phyloP scores from a whole-genome alignment of 371 early-diverging fungal genomes.

The Quaeritorhiza haematococci region DNA sequence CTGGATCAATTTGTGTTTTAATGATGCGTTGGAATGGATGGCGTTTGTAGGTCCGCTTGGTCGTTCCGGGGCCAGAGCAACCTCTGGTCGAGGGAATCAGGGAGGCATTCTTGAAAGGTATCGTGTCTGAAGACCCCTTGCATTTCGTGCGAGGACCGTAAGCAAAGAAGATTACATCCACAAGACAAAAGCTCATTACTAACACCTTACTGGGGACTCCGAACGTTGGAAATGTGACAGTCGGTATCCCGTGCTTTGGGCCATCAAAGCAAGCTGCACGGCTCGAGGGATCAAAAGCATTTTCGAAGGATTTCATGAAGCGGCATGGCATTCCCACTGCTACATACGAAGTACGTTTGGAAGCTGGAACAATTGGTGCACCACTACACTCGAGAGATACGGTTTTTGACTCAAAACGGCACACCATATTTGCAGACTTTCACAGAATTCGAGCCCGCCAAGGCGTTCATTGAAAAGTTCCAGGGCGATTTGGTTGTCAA shows the following conservation, averaged over 20 bases:
- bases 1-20: slow-evolving; percentile 35
- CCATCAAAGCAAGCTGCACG: slow-evolving; percentile 85
- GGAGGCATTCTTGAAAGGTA: slow-evolving; percentile 75
- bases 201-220: no score
- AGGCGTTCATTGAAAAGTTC: slow-evolving; percentile 57
- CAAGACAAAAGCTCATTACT: background rate
- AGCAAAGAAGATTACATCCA: background rate
- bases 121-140: background rate
- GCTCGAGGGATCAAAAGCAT: slow-evolving; percentile 96
- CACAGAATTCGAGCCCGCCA: slow-evolving; percentile 77
- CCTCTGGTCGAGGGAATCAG: slow-evolving; percentile 91
- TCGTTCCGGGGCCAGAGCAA: slow-evolving; percentile 95
- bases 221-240: no score
- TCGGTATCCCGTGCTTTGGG: slow-evolving; percentile 92
- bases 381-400: no score
- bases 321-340: slow-evolving; percentile 94
- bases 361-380: no score
- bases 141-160: background rate
- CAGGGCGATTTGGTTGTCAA: slow-evolving; percentile 72
- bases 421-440: slow-evolving; percentile 59
- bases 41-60: slow-evolving; percentile 55
- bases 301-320: slow-evolving; percentile 96
- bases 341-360: slow-evolving; percentile 65
- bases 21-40: no score
- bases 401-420: no score